Evolutionary conservation across 225 moss, liverwort and hornwort species (phyloP).

Genomic region (Rhytidiadelphus loreus): DNA sequence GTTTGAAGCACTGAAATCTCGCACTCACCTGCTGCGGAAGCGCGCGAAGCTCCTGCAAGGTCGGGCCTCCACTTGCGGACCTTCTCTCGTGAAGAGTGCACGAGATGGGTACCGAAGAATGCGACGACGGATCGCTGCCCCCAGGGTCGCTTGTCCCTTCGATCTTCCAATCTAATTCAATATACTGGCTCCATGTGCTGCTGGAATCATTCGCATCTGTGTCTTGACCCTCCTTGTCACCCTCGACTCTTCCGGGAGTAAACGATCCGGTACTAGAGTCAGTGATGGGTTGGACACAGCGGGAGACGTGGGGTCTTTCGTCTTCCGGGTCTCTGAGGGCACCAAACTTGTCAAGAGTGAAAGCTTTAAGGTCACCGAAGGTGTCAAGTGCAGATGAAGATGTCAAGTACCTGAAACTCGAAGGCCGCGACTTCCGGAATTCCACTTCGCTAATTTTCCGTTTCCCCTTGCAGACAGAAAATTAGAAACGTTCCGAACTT

Average conservation of each 20-base stretch:
- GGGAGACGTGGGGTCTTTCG: background rate
- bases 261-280: slow-evolving; percentile 22
- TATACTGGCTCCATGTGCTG: slow-evolving; percentile 16
- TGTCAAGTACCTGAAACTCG: background rate
- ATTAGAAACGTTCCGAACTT: background rate
- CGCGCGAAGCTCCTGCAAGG: background rate
- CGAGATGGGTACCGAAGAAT: slow-evolving; percentile 14
- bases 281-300: background rate
- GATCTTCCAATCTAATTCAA: background rate
- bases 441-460: slow-evolving; percentile 16
- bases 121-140: slow-evolving; percentile 6
- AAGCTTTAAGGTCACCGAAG: background rate
- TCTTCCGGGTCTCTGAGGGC: slow-evolving; percentile 2
- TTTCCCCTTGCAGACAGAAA: slow-evolving; percentile 23
- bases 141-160: background rate
- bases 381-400: background rate
- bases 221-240: background rate
- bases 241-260: background rate
- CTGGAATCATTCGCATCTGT: background rate
- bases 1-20: background rate
- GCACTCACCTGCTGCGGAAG: slow-evolving; percentile 13
- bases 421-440: background rate
- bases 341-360: slow-evolving; percentile 25
- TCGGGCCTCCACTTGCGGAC: background rate
- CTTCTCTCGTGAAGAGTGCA: slow-evolving; percentile 18